Conservation (phyloP, 2,329 filamentous ascomycete species). For the Diaporthe capsici region DNA sequence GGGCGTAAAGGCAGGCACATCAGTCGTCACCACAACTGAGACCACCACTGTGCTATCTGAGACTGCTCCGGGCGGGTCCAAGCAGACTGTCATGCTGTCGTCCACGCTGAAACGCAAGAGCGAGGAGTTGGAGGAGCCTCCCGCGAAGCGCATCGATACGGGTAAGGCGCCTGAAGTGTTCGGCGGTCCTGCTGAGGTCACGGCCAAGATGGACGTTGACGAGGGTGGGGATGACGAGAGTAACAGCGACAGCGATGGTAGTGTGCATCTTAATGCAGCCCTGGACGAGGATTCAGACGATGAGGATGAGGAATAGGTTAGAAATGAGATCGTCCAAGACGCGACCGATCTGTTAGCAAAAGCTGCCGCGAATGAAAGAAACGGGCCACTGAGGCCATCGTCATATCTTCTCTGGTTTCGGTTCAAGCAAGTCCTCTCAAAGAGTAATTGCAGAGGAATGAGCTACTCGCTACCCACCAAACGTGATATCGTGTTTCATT, state of each 20-base stretch:
- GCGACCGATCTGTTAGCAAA: not conserved
- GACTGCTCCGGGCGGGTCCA: not conserved
- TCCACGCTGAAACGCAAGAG: conserved; percentile 59
- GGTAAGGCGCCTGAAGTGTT: conserved; percentile 42
- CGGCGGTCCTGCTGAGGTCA: not conserved
- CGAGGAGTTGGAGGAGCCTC: conserved; percentile 55
- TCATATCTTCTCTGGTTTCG: not conserved
- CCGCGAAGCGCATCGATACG: conserved; percentile 43
- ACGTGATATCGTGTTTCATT: not conserved
- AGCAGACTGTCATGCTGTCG: conserved; percentile 40
- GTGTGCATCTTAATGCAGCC: conserved; percentile 72
- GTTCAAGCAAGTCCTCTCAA: not conserved
- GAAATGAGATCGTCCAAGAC: conserved; percentile 36
- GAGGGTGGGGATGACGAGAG: conserved; percentile 54
- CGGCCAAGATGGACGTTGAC: conserved; percentile 34
- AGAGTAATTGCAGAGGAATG: not conserved
- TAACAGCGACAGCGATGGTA: conserved; percentile 65
- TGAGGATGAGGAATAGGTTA: conserved; percentile 48
- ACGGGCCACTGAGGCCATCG: not conserved
- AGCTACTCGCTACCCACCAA: not conserved
- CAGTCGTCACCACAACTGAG: conserved; percentile 29
- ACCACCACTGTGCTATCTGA: conserved; percentile 13
- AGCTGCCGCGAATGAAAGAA: not conserved
- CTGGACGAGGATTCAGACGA: conserved; percentile 67
- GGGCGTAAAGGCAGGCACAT: not conserved